Conservation (phyloP, 306 rosid species). For the Alnus glutinosa region DNA sequence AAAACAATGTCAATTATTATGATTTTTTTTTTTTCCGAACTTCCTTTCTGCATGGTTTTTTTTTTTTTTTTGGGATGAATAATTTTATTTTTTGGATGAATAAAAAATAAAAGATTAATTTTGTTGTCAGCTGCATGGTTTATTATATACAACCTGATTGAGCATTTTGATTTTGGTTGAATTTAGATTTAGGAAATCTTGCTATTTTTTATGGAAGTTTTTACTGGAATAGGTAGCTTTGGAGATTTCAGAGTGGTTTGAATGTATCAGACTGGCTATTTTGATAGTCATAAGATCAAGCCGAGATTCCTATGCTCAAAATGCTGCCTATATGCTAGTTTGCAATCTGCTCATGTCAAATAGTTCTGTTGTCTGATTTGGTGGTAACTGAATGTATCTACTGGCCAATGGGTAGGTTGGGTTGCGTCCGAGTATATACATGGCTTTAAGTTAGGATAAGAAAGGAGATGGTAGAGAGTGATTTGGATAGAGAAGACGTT, state of each 20-base stretch:
- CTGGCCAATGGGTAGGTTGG: slow-evolving; percentile 27
- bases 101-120: no score
- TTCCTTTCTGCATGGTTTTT: not conserved
- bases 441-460: slow-evolving; percentile 39
- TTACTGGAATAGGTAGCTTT: slow-evolving; percentile 30
- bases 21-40: not conserved
- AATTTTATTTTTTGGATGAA: no score
- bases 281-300: slow-evolving; percentile 25
- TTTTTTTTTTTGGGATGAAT: no score
- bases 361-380: slow-evolving; percentile 30
- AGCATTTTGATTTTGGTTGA: slow-evolving; percentile 5
- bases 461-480: slow-evolving; percentile 64
- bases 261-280: slow-evolving; percentile 10
- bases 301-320: slow-evolving; percentile 20
- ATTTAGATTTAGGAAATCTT: slow-evolving; percentile 12
- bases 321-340: slow-evolving; percentile 20
- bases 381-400: slow-evolving; percentile 25
- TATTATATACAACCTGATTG: not conserved
- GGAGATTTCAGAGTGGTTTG: slow-evolving; percentile 29
- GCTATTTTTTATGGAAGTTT: slow-evolving; percentile 20
- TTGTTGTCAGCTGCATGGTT: no score
- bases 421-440: slow-evolving; percentile 24
- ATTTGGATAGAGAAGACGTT: slow-evolving; percentile 44
- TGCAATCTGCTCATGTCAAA: slow-evolving; percentile 22
- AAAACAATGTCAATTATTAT: not conserved